These are phyloP conservation scores for Sporothrix brasiliensis DNA, from an alignment of 2,329 filamentous ascomycete species.

Conservation along the genomic window DNA sequence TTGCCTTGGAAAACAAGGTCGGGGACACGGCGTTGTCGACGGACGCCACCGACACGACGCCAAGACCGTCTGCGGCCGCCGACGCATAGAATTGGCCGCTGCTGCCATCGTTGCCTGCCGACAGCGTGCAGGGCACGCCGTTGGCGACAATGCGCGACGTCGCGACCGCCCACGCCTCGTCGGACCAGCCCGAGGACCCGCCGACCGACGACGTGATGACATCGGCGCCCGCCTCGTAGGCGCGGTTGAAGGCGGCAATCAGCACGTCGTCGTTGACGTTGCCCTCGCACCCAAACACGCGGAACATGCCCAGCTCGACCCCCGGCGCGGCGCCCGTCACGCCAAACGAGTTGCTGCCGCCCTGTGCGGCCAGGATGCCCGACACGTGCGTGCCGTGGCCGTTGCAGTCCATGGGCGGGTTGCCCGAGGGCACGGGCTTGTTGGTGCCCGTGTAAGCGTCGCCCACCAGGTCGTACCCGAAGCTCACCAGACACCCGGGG, in stretches of 20 bases:
- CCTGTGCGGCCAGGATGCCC: constrained; percentile 43
- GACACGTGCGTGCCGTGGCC: constrained; percentile 40
- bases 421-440: constrained; percentile 44
- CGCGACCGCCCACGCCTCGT: constrained; percentile 55
- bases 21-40: constrained; percentile 49
- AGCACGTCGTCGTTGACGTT: constrained; percentile 58
- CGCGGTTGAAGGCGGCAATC: constrained; percentile 61
- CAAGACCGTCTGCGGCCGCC: constrained; percentile 53
- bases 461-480: constrained; percentile 35
- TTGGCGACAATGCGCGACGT: constrained; percentile 58
- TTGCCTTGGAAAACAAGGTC: constrained; percentile 48
- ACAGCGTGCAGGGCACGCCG: constrained; percentile 54
- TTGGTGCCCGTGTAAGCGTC: constrained; percentile 46
- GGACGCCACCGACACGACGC: constrained; percentile 54
- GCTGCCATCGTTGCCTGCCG: constrained; percentile 57
- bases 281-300: constrained; percentile 60
- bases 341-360: constrained; percentile 51
- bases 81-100: constrained; percentile 55
- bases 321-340: constrained; percentile 49
- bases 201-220: constrained; percentile 61
- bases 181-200: constrained; percentile 55
- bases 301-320: constrained; percentile 50
- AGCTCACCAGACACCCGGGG: constrained; percentile 33
- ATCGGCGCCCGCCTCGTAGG: constrained; percentile 62
- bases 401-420: constrained; percentile 37